phyloP scores from a whole-genome alignment of 2,329 filamentous ascomycete genomes.

The Neofusicoccum kwambonambiense region DNA sequence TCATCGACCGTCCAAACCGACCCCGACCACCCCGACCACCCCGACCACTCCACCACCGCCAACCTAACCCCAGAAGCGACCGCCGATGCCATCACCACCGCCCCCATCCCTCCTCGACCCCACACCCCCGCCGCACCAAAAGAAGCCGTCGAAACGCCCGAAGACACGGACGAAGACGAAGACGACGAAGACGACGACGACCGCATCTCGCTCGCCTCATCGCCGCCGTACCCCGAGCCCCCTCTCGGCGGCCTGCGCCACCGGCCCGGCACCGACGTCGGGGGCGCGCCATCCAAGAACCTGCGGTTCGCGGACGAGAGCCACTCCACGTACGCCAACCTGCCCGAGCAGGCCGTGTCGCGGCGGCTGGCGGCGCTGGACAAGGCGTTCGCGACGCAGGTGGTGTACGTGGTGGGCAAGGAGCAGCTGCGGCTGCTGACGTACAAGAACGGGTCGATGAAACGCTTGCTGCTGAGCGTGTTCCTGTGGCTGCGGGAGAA shows the following conservation, averaged over 20 bases:
- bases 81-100: neutral
- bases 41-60: neutral
- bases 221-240: neutral
- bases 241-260: neutral
- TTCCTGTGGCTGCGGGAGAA: constrained; percentile 69
- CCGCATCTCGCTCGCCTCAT: neutral
- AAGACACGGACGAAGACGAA: too few species aligned
- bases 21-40: neutral
- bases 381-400: constrained; percentile 45
- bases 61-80: neutral
- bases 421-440: constrained; percentile 52
- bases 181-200: neutral
- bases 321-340: neutral
- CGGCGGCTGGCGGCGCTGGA: constrained; percentile 38
- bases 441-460: constrained; percentile 25
- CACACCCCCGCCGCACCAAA: neutral
- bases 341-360: constrained; percentile 18
- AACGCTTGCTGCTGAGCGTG: constrained; percentile 48
- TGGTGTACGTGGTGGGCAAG: constrained; percentile 59
- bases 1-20: neutral
- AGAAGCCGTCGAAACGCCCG: neutral
- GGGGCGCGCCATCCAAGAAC: neutral
- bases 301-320: constrained; percentile 7
- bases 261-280: neutral
- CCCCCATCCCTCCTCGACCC: neutral